A percentile compares a stretch with the other conserved stretches of the same genome.
Evolutionary conservation across 2,329 filamentous ascomycete genomes (phyloP).

Genomic region (Cladophialophora psammophila): DNA sequence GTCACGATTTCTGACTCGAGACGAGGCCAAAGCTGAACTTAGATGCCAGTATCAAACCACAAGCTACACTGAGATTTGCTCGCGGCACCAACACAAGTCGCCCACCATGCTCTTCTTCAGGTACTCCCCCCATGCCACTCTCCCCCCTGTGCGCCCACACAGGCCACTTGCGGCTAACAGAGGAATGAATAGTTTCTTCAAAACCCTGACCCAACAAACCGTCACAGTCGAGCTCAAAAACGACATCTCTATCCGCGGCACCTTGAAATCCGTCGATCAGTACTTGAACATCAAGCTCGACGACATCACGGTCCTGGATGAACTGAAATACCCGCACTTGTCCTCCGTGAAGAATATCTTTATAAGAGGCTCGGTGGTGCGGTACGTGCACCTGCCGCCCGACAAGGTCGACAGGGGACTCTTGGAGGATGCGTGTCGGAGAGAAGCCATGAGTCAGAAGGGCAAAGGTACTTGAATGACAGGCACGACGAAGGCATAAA

Average conservation of each 20-base stretch:
- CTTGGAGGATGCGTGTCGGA: conserved; percentile 87
- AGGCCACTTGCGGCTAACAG: not conserved
- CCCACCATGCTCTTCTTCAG: conserved; percentile 36
- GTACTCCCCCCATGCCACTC: conserved; percentile 16
- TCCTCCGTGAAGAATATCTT: conserved; percentile 94
- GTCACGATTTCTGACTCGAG: not conserved
- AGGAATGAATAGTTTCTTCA: conserved; percentile 73
- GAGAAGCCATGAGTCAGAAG: conserved; percentile 63
- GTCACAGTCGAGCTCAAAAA: conserved; percentile 99
- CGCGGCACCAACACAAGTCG: not conserved
- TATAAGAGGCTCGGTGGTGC: conserved; percentile 88
- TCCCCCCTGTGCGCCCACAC: not conserved
- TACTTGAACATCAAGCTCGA: conserved; percentile 99
- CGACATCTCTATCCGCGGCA: conserved; percentile 95
- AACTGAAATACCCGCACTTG: conserved; percentile 93
- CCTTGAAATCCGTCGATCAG: conserved; percentile 95
- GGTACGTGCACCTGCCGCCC: conserved; percentile 88
- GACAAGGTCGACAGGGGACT: conserved; percentile 83
- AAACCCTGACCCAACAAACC: conserved; percentile 95
- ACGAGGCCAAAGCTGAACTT: not conserved
- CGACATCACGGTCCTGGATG: conserved; percentile 89
- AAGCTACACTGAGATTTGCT: not conserved
- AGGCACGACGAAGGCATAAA: not conserved
- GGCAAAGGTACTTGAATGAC: conserved; percentile 23
- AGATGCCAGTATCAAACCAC: not conserved